A percentile compares a stretch with the other conserved stretches of the same genome.
Evolutionary conservation across 192 early-diverging fungal genomes (phyloP).

Genomic region (Mycoemilia scoparia): DNA sequence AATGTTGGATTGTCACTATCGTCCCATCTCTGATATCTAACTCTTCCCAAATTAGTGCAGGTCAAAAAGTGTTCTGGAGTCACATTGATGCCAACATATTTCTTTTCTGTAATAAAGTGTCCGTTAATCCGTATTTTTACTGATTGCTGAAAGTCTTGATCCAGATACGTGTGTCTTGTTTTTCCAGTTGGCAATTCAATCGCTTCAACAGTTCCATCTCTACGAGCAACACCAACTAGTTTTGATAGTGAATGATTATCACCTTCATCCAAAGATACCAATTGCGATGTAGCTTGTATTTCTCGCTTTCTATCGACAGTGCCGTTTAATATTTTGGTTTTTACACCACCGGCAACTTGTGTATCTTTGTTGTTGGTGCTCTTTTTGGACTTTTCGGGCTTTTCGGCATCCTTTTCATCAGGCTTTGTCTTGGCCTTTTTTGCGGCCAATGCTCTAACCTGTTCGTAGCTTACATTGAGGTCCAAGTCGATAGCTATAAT

Average conservation of each 20-base stretch:
- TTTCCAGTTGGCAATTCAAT: constrained; percentile 5
- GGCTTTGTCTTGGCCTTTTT: constrained; percentile 15
- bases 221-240: constrained; percentile 15
- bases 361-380: constrained; percentile 2
- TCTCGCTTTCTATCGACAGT: constrained; percentile 5
- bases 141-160: constrained; percentile 7
- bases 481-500: constrained; percentile 15
- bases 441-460: constrained; percentile 22
- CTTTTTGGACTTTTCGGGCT: constrained; percentile 3
- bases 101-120: constrained; percentile 4
- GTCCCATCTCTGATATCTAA: constrained; percentile 14
- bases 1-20: constrained; percentile 4
- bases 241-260: too few relatives aligned
- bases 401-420: constrained; percentile 17
- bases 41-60: constrained; percentile 21
- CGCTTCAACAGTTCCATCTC: constrained; percentile 13
- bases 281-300: constrained; percentile 9
- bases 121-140: constrained; percentile 13
- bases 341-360: constrained; percentile 7
- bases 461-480: constrained; percentile 16
- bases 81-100: constrained; percentile 11
- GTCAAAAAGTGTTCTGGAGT: constrained; percentile 6
- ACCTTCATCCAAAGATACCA: constrained; percentile 2
- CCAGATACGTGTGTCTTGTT: constrained; percentile 4
- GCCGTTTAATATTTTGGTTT: constrained; percentile 10